These are phyloP conservation scores for Phialocephala sp. DNA, from an alignment of 2,329 filamentous ascomycete species.

Conservation along the genomic window DNA sequence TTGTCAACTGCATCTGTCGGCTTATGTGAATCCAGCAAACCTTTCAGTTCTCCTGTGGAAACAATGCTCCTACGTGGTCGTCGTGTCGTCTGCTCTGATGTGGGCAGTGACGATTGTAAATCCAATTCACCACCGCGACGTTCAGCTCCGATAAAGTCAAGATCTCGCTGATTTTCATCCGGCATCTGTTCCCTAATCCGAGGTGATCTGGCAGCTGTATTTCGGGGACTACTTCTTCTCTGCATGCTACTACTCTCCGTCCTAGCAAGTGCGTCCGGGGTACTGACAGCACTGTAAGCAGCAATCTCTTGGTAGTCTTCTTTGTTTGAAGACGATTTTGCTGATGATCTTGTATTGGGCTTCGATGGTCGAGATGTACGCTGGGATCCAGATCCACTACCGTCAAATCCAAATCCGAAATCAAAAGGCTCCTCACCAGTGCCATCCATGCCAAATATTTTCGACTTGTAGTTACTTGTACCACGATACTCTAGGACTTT, in stretches of 20 bases:
- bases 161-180: neutral
- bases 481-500: neutral
- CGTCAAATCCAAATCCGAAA: slow-evolving; percentile 12
- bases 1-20: neutral
- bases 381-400: slow-evolving; percentile 6
- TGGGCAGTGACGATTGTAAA: neutral
- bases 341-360: neutral
- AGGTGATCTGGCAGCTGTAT: neutral
- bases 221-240: neutral
- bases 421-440: neutral
- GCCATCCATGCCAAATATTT: neutral
- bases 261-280: neutral
- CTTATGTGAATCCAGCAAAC: neutral
- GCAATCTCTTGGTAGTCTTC: neutral
- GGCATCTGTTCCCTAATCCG: neutral
- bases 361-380: slow-evolving; percentile 10
- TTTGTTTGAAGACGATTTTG: neutral
- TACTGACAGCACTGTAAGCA: neutral
- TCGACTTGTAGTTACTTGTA: neutral
- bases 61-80: neutral
- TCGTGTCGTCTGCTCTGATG: neutral
- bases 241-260: neutral
- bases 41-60: neutral
- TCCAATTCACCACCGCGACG: neutral
- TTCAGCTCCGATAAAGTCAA: neutral